Evolutionary conservation across 202 grass and related monocot species (phyloP), one percentile per base, ranked within the genome.

Genomic region (Brachypodium distachyon): DNA sequence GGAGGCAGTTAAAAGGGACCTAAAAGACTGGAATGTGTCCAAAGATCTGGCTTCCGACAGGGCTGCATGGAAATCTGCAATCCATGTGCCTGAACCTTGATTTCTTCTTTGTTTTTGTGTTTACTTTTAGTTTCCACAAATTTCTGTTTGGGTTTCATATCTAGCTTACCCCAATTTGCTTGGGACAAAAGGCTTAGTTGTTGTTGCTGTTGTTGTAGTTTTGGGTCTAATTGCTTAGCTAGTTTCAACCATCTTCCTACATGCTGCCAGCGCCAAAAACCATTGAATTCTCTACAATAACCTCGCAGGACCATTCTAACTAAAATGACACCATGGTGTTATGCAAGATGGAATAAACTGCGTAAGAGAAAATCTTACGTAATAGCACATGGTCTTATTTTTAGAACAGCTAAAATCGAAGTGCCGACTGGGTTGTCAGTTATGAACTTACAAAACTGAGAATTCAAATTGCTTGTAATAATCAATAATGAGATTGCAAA

Each of bases 151-250:
- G n/a, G n/a, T n/a, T n/a, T n/a, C n/a, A n/a, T n/a, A n/a, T n/a
- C n/a, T n/a, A n/a, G n/a, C n/a, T n/a, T n/a, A n/a, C n/a, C n/a
- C n/a, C n/a, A n/a, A n/a, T n/a, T n/a, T n/a, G n/a, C n/a, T n/a
- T n/a, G n/a, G n/a, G n/a, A n/a, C n/a, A n/a, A n/a, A n/a, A n/a
- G n/a, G n/a, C n/a, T n/a, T n/a, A n/a, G n/a, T n/a, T n/a, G n/a
- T n/a, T n/a, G n/a, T n/a, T n/a, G n/a, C n/a, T n/a, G n/a, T n/a
- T n/a, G n/a, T n/a, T n/a, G n/a, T 72, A 72, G 47, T 77, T 74
- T 58, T 59, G 12, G 70, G 41, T 67, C 76, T 70, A 40, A 80
- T 28, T 58, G 34, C 36, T 80, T 59, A 85, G 59, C 40, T 79
- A 73, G 12, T 74, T 73, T 67, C 38, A 34, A 58, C 13, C 47